Percentiles rank a stretch among this genome's conserved stretches.
These are phyloP conservation scores for Austroboletus eburneus DNA, from an alignment of 768 basidiomycete species.

Conservation along the genomic window DNA sequence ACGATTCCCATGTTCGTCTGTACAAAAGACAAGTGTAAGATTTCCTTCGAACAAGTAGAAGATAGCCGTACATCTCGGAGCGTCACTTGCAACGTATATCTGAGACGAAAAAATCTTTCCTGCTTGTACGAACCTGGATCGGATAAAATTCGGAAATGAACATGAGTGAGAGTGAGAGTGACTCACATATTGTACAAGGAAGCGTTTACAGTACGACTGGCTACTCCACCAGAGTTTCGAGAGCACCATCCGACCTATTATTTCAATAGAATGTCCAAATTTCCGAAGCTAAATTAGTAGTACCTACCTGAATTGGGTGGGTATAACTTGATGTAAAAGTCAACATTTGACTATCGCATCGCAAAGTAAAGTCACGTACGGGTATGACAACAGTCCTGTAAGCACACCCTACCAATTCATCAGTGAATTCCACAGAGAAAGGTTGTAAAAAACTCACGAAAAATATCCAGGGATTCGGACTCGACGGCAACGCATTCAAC, in stretches of 20 bases:
- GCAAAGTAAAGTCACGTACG: slow-evolving; percentile 24
- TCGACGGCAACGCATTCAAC: slow-evolving; percentile 42
- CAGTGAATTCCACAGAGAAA: not conserved
- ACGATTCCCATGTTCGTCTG: slow-evolving; percentile 59
- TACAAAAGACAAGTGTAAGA: not conserved
- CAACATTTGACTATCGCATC: not conserved
- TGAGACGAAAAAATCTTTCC: slow-evolving; percentile 43
- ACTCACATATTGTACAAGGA: slow-evolving; percentile 54
- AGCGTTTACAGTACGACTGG: slow-evolving; percentile 55
- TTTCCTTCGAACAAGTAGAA: not conserved
- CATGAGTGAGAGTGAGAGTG: not conserved
- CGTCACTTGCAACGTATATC: slow-evolving; percentile 58
- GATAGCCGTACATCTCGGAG: slow-evolving; percentile 42
- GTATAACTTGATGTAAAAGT: slow-evolving; percentile 33
- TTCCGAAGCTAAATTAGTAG: too few relatives aligned
- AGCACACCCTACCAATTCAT: slow-evolving; percentile 33
- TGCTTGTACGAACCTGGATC: slow-evolving; percentile 40
- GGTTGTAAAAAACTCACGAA: slow-evolving; percentile 34
- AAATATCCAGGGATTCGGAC: slow-evolving; percentile 50
- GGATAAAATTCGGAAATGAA: not conserved
- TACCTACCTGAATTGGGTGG: slow-evolving; percentile 43
- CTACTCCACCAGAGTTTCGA: slow-evolving; percentile 55
- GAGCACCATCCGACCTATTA: slow-evolving; percentile 53
- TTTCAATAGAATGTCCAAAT: too few relatives aligned
- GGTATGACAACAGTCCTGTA: slow-evolving; percentile 43